Conservation (phyloP, 257 asterid genomes). For the Lithospermum erythrorhizon region DNA sequence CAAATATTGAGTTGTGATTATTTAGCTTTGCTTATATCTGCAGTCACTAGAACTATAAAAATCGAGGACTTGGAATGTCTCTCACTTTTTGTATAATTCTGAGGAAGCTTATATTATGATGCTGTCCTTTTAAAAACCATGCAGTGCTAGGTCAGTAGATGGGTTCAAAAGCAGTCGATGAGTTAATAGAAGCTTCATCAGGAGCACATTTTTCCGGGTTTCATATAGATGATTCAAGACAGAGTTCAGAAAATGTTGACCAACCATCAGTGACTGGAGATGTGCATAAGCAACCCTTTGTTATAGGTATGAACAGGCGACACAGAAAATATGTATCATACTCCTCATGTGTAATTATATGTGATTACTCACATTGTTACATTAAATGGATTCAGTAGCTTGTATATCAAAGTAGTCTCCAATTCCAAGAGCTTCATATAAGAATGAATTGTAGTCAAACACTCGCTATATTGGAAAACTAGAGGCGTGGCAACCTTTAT, state of each 20-base stretch:
- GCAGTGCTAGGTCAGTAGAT: constrained; percentile 29
- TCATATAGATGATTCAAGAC: constrained; percentile 40
- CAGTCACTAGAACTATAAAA: too few species aligned
- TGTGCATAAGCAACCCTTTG: constrained; percentile 69
- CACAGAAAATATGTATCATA: not conserved
- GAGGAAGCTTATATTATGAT: constrained; percentile 7
- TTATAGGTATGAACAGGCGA: constrained; percentile 55
- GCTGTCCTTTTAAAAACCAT: constrained; percentile 6
- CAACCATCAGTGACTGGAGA: constrained; percentile 46
- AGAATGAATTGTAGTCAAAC: too few species aligned
- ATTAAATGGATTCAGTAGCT: not conserved
- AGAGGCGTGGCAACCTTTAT: too few species aligned
- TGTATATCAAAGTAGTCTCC: not conserved
- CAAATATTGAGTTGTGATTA: not conserved
- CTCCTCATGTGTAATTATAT: not conserved
- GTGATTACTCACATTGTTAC: not conserved
- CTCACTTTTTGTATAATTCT: not conserved
- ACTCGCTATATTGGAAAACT: too few species aligned
- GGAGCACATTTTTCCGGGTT: constrained; percentile 94
- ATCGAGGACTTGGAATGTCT: not conserved
- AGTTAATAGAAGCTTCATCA: constrained; percentile 77
- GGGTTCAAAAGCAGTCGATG: constrained; percentile 90
- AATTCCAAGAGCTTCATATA: not conserved
- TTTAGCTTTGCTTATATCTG: not conserved
- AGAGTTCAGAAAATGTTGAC: constrained; percentile 29